Conservation (phyloP, 805 yeast species). For the Saccharomycopsis sp. region DNA sequence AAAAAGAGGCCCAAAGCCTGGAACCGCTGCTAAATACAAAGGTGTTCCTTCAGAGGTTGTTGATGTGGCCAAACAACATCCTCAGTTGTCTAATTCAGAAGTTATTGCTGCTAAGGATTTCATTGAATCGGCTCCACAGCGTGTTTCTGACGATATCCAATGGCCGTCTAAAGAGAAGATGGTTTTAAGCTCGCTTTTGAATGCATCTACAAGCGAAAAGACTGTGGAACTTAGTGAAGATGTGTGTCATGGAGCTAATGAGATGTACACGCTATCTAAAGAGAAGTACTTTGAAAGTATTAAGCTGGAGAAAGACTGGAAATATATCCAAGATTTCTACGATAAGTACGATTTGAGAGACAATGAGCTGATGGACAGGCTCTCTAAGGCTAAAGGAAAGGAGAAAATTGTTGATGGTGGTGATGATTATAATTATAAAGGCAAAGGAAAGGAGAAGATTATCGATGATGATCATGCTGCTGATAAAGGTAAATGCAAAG, state of each 20-base stretch:
- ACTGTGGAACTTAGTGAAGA: background rate
- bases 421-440: no score
- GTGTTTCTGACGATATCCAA: background rate
- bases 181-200: background rate
- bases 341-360: background rate
- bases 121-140: background rate
- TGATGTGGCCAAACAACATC: background rate
- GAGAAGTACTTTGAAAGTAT: background rate
- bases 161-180: background rate
- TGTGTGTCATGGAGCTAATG: background rate
- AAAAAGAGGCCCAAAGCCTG: background rate
- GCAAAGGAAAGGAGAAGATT: no score
- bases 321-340: background rate
- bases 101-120: background rate
- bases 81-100: background rate
- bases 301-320: background rate
- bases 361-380: background rate
- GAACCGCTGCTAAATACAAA: background rate
- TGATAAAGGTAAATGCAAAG: no score
- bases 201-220: background rate
- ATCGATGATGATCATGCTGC: no score
- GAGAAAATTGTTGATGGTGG: background rate
- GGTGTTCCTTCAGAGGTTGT: background rate
- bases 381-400: background rate
- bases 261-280: background rate